Conservation (phyloP, 148 eudicot species). For the Suaeda aralocaspica region DNA sequence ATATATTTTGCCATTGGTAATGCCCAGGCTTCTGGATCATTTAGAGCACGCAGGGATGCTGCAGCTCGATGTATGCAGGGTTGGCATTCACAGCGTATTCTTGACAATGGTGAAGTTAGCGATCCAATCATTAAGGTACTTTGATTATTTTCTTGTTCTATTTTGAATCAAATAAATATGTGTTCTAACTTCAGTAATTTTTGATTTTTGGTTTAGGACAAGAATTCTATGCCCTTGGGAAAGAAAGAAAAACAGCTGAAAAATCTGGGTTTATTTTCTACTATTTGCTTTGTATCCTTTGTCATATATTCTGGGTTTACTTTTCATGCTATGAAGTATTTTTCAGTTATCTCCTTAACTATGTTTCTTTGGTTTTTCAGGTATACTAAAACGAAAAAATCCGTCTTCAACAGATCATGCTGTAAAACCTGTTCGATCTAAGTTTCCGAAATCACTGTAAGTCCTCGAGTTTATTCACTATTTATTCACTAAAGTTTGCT, state of each 20-base stretch:
- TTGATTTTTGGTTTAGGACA: conserved; percentile 50
- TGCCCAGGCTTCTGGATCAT: conserved; percentile 71
- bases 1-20: too few relatives aligned
- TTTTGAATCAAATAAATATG: background rate
- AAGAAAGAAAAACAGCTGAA: conserved; percentile 75
- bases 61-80: conserved; percentile 99
- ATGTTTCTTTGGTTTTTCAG: conserved; percentile 31
- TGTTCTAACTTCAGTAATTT: background rate
- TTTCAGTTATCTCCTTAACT: background rate
- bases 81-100: conserved; percentile 84
- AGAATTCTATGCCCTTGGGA: conserved; percentile 42
- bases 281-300: background rate
- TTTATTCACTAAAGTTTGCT: too few relatives aligned
- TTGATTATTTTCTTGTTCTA: background rate
- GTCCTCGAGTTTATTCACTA: conserved; percentile 7
- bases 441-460: conserved; percentile 60
- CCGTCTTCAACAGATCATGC: conserved; percentile 54
- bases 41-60: conserved; percentile 83
- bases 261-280: conserved; percentile 50
- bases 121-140: conserved; percentile 58
- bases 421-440: conserved; percentile 43
- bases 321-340: background rate
- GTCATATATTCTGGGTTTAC: background rate
- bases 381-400: conserved; percentile 67
- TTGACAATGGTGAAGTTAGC: conserved; percentile 88